Evolutionary conservation across 257 asterid species (phyloP), one percentile per base, ranked within the genome.

Genomic region (Prunella vulgaris): DNA sequence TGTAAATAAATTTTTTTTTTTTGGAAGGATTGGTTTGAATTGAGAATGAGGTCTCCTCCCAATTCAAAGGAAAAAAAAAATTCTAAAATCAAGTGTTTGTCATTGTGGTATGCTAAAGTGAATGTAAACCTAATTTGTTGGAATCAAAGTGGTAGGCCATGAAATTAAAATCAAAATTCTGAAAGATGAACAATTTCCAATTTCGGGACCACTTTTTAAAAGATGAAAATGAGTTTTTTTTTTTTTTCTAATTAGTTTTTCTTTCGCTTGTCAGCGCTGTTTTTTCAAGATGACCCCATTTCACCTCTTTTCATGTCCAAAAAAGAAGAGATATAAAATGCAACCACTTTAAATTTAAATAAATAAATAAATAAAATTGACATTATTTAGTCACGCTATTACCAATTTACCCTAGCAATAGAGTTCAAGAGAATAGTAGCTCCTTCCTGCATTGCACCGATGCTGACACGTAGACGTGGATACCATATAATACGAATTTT

Each of bases 141-240:
- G 64, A 12, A 20, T 57, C 38, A n/a, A 21, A n/a, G 51, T 73
- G 68, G 60, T 40, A 32, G 66, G 71, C 49, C 75, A 70, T 14
- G 37, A 40, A 70, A n/a, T 10, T 10, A 48, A 64, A 38, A 38
- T 59, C 42, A 30, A 7, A 28, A 4, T 20, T 22, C 14, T 13
- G 24, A 24, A 56, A 33, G 33, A 61, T 25, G 4, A n/a, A 27
- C 48, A 66, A 3, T 32, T 64, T 56, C 32, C 25, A 15, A 21
- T 60, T 69, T 69, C 5, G 60, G 79, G 81, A 67, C 75, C 82
- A 73, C 79, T 65, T 54, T 20, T 20, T 54, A 61, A 70, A 80
- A 74, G 79, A 70, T 37, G 76, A 77, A 66, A 74, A 66, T 49
- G 70, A 68, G 40, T 42, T 60, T 32, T 30, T 30, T 0, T 21